phyloP scores from a whole-genome alignment of 2,329 filamentous ascomycete genomes.

The Ascosphaera acerosa region DNA sequence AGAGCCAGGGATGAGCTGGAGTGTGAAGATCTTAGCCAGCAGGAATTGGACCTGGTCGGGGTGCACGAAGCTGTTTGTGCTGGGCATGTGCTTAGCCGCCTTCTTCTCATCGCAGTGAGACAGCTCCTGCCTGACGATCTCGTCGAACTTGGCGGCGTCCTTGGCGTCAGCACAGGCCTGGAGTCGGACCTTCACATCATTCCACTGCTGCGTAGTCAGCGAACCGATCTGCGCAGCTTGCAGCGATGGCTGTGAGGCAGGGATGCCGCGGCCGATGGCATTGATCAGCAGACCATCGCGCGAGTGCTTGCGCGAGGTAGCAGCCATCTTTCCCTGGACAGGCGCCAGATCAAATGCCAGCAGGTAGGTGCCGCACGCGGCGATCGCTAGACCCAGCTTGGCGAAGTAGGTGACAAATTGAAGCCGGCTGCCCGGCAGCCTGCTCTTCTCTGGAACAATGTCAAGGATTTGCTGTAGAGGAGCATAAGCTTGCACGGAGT shows the following conservation, averaged over 20 bases:
- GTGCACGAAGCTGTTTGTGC: conserved; percentile 11
- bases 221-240: conserved; percentile 11
- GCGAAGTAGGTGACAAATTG: conserved; percentile 20
- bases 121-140: conserved; percentile 9
- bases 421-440: conserved; percentile 8
- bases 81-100: conserved; percentile 8
- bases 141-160: conserved; percentile 13
- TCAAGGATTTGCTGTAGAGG: conserved; percentile 11
- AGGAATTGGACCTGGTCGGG: conserved; percentile 15
- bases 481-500: conserved; percentile 20
- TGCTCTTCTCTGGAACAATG: conserved; percentile 7
- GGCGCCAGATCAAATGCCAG: conserved; percentile 20
- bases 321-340: conserved; percentile 9
- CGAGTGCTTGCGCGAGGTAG: conserved; percentile 15
- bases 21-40: conserved; percentile 16
- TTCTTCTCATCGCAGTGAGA: conserved; percentile 9
- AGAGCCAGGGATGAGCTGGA: conserved; percentile 7
- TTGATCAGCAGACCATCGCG: conserved; percentile 18
- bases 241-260: conserved; percentile 9
- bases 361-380: conserved; percentile 17
- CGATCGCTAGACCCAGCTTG: conserved; percentile 19
- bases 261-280: conserved; percentile 19
- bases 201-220: no score
- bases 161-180: conserved; percentile 9
- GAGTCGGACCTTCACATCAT: conserved; percentile 10